Conservation (phyloP, 1,139 yeast species). For the Magnusiomyces suaveolens region DNA sequence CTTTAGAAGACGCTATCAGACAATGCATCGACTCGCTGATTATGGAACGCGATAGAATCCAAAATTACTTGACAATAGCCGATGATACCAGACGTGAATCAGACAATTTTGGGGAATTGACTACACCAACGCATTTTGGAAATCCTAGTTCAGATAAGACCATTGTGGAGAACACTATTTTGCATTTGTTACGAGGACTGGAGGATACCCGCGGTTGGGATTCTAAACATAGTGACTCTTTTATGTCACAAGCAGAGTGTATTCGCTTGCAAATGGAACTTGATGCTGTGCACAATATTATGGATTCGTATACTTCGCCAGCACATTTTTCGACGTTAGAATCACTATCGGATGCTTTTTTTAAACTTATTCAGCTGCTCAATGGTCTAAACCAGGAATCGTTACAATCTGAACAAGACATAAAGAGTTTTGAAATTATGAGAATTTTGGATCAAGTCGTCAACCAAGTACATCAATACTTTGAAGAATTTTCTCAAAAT, state of each 20-base stretch:
- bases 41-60: slow-evolving; percentile 4
- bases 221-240: slow-evolving; percentile 16
- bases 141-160: not conserved
- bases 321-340: not conserved
- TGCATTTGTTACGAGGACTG: slow-evolving; percentile 17
- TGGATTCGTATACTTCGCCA: slow-evolving; percentile 3
- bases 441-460: not conserved
- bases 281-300: slow-evolving; percentile 13
- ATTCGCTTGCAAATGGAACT: slow-evolving; percentile 15
- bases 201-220: slow-evolving; percentile 24
- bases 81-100: not conserved
- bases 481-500: not conserved
- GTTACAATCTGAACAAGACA: not conserved
- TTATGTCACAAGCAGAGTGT: slow-evolving; percentile 18
- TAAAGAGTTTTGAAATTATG: slow-evolving; percentile 2
- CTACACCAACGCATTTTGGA: slow-evolving; percentile 2
- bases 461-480: not conserved
- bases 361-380: slow-evolving; percentile 1
- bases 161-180: slow-evolving; percentile 8
- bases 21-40: slow-evolving; percentile 5
- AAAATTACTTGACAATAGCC: not conserved
- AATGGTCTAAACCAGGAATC: not conserved
- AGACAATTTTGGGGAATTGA: not conserved
- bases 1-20: slow-evolving; percentile 1
- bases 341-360: slow-evolving; percentile 7